These are phyloP conservation scores for Pythium periplocum DNA, from an alignment of 352 stramenopile genomes.

Conservation along the genomic window DNA sequence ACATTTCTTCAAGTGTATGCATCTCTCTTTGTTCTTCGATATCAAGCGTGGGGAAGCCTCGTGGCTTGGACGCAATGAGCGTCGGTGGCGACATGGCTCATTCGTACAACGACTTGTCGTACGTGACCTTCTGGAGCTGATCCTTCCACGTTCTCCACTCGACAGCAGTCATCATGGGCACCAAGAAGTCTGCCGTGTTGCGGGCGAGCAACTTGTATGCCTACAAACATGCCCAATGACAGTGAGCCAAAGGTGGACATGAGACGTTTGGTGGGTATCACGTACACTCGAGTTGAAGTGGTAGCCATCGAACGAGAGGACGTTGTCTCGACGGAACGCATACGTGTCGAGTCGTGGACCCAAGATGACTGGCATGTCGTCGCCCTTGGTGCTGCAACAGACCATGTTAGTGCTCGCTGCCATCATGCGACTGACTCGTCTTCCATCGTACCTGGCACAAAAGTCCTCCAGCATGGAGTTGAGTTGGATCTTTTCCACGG, in stretches of 20 bases:
- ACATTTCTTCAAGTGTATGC: conserved; percentile 14
- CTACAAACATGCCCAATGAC: conserved; percentile 16
- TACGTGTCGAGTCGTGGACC: conserved; percentile 72
- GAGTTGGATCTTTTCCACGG: conserved; percentile 31
- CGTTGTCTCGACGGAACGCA: conserved; percentile 53
- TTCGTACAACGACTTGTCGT: conserved; percentile 79
- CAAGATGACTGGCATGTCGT: conserved; percentile 63
- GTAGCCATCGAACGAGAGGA: conserved; percentile 63
- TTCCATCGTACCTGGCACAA: conserved; percentile 50
- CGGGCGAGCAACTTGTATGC: conserved; percentile 72
- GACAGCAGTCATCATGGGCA: conserved; percentile 77
- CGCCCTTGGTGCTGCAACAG: conserved; percentile 42
- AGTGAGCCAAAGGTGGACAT: too few species aligned
- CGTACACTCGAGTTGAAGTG: conserved; percentile 79
- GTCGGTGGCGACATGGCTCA: conserved; percentile 19
- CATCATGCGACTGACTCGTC: neutral
- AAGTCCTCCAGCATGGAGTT: conserved; percentile 71
- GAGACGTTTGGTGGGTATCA: too few species aligned
- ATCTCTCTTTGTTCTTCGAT: conserved; percentile 18
- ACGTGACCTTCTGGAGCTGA: conserved; percentile 61
- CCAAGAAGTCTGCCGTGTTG: conserved; percentile 70
- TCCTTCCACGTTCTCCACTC: conserved; percentile 86
- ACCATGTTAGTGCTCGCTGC: neutral
- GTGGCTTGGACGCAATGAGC: neutral
- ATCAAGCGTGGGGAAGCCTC: neutral